These are phyloP conservation scores for Pseudogymnoascus sp. DNA, from an alignment of 2,329 filamentous ascomycete genomes.

Conservation along the genomic window DNA sequence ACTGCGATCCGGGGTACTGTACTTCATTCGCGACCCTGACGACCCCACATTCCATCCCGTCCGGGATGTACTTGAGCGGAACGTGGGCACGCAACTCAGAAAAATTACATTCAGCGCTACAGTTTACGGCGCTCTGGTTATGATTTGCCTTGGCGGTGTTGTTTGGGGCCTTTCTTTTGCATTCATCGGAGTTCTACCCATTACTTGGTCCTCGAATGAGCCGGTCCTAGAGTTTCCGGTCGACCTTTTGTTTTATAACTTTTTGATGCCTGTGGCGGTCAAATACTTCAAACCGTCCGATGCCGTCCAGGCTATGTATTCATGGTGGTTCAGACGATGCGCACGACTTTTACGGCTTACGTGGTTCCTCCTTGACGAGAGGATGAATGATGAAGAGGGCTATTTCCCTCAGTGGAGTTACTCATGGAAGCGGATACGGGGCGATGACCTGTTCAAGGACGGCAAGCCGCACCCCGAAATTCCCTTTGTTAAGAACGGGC, in stretches of 20 bases:
- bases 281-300: slow-evolving; percentile 79
- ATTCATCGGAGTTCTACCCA: slow-evolving; percentile 67
- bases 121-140: slow-evolving; percentile 87
- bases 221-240: slow-evolving; percentile 91
- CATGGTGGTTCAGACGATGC: slow-evolving; percentile 92
- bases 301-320: slow-evolving; percentile 74
- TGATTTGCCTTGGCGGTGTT: slow-evolving; percentile 87
- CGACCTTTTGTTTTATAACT: slow-evolving; percentile 93
- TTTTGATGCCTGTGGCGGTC: slow-evolving; percentile 81
- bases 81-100: slow-evolving; percentile 81
- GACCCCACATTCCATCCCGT: slow-evolving; percentile 98
- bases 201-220: slow-evolving; percentile 88
- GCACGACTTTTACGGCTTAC: slow-evolving; percentile 72
- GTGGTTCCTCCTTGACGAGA: slow-evolving; percentile 86
- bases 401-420: slow-evolving; percentile 48
- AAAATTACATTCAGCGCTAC: slow-evolving; percentile 96
- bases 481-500: slow-evolving; percentile 60
- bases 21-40: slow-evolving; percentile 96
- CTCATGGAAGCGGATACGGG: slow-evolving; percentile 33
- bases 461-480: slow-evolving; percentile 17
- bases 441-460: slow-evolving; percentile 11
- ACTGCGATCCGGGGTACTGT: slow-evolving; percentile 87
- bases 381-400: slow-evolving; percentile 74
- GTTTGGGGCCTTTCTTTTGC: slow-evolving; percentile 77
- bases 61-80: slow-evolving; percentile 89